A percentile compares a stretch with the other conserved stretches of the same genome.
Conservation (phyloP, 257 asterid genomes). For the Agastache rugosa region DNA sequence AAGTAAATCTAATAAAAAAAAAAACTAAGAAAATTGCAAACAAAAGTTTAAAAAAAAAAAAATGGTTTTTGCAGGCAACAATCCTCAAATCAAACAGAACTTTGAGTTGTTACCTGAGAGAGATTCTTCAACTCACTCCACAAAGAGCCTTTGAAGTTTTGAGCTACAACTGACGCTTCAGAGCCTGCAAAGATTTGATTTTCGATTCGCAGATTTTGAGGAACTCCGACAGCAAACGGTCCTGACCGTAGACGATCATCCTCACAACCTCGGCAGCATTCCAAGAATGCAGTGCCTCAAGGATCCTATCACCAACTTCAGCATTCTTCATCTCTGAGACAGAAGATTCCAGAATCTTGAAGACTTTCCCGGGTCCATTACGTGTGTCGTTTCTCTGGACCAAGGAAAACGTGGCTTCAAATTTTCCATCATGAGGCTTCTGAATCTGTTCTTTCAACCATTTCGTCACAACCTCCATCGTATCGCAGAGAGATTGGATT, state of each 20-base stretch:
- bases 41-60: slow-evolving; percentile 37
- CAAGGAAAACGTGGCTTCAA: slow-evolving; percentile 55
- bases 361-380: slow-evolving; percentile 73
- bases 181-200: slow-evolving; percentile 55
- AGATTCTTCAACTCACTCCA: slow-evolving; percentile 27
- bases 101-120: slow-evolving; percentile 24
- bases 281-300: slow-evolving; percentile 70
- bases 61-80: slow-evolving; percentile 28
- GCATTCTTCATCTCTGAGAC: slow-evolving; percentile 46
- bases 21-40: slow-evolving; percentile 45
- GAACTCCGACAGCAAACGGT: slow-evolving; percentile 50
- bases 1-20: slow-evolving; percentile 26
- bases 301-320: slow-evolving; percentile 67
- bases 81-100: slow-evolving; percentile 10
- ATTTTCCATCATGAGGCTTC: slow-evolving; percentile 52
- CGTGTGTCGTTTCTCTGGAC: slow-evolving; percentile 42
- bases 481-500: slow-evolving; percentile 62
- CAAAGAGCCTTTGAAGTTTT: not conserved
- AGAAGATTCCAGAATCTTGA: slow-evolving; percentile 49
- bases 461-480: slow-evolving; percentile 55
- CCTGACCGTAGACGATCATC: slow-evolving; percentile 63
- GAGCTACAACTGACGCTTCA: slow-evolving; percentile 57
- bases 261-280: slow-evolving; percentile 58
- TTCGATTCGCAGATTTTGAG: slow-evolving; percentile 69
- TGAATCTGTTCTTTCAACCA: slow-evolving; percentile 72